Evolutionary conservation across 192 early-diverging fungal genomes (phyloP).

Genomic region (Coemansia sp.): DNA sequence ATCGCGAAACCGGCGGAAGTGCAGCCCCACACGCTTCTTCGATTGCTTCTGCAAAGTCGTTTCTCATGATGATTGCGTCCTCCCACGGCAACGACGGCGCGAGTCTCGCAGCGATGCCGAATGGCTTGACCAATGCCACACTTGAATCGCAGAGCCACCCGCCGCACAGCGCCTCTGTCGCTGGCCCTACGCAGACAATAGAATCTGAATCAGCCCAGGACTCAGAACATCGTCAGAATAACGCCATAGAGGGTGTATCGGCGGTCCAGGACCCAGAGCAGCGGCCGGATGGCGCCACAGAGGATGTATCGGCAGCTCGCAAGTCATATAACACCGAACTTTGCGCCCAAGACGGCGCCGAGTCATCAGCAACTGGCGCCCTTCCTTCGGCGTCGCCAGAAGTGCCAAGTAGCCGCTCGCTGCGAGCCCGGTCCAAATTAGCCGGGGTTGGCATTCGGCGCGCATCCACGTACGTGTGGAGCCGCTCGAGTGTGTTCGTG

Average conservation of each 20-base stretch:
- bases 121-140: constrained; percentile 13
- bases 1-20: background rate
- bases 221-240: constrained; percentile 2
- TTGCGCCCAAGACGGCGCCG: constrained; percentile 4
- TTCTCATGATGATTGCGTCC: constrained; percentile 47
- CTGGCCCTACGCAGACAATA: constrained; percentile 14
- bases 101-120: background rate
- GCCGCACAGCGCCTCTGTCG: constrained; percentile 1
- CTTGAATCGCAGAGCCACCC: background rate
- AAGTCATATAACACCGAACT: background rate
- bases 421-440: constrained; percentile 39
- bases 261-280: background rate
- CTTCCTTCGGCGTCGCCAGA: constrained; percentile 13
- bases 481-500: constrained; percentile 49
- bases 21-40: constrained; percentile 24
- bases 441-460: constrained; percentile 44
- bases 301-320: background rate
- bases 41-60: constrained; percentile 45
- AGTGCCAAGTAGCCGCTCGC: constrained; percentile 23
- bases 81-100: background rate
- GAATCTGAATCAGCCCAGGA: background rate
- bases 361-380: background rate
- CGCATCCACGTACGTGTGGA: constrained; percentile 52
- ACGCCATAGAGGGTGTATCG: background rate
- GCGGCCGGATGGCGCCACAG: background rate